A percentile compares a stretch with the other conserved stretches of the same genome.
phyloP scores from a whole-genome alignment of 2,329 filamentous ascomycete species.

The Ceratocystis smalleyi region DNA sequence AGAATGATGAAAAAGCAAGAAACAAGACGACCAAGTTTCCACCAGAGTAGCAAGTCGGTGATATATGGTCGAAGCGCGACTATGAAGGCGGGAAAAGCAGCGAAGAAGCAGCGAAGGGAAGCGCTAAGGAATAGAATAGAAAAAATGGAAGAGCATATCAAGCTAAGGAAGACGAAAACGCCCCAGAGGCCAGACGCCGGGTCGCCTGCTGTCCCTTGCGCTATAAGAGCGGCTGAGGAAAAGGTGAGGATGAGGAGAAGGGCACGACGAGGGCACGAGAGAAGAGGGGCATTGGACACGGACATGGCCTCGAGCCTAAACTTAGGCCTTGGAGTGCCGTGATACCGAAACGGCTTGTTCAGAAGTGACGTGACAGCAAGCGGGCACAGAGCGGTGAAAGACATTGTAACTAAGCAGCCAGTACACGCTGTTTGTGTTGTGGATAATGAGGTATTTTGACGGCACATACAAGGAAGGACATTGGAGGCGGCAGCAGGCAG shows the following conservation, averaged over 20 bases:
- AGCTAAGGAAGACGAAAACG: background rate
- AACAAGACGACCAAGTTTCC: background rate
- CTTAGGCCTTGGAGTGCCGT: background rate
- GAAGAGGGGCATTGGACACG: background rate
- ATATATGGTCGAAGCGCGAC: background rate
- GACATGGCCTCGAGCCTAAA: background rate
- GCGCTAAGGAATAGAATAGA: background rate
- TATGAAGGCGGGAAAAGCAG: slow-evolving; percentile 2
- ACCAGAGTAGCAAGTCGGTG: background rate
- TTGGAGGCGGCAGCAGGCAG: background rate
- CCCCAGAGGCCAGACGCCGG: background rate
- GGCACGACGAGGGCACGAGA: background rate
- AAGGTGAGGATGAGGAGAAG: background rate
- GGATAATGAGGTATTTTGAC: background rate
- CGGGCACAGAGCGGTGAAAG: slow-evolving; percentile 1
- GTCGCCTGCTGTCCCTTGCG: background rate
- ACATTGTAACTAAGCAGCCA: background rate
- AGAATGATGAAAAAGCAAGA: background rate
- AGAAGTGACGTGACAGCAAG: slow-evolving; percentile 1
- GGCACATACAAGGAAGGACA: background rate
- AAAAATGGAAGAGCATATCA: background rate
- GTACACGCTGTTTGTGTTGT: too few species aligned
- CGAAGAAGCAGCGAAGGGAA: background rate
- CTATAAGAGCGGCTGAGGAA: background rate
- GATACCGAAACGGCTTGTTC: background rate